Percentiles rank a stretch among this genome's conserved stretches.
phyloP scores from a whole-genome alignment of 2,329 filamentous ascomycete species.

The Cucurbitaria berberidis region DNA sequence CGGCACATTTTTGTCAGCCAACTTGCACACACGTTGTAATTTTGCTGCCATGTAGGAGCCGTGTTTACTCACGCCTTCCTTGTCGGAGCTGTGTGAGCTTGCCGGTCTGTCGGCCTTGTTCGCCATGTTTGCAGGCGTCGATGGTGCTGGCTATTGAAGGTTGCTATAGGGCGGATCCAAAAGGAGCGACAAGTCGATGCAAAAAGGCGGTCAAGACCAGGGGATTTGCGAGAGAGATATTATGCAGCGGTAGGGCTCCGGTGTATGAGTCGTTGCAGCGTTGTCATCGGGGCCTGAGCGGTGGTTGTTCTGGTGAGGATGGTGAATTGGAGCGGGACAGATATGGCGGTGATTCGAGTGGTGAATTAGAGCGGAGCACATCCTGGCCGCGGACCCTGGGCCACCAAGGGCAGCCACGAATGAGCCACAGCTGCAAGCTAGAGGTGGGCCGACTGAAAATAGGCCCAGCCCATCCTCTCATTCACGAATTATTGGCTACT shows the following conservation, averaged over 20 bases:
- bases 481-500: conserved; percentile 1
- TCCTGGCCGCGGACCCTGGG: conserved; percentile 10
- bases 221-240: conserved; percentile 4
- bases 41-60: neutral
- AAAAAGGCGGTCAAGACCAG: conserved; percentile 6
- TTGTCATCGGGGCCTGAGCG: conserved; percentile 3
- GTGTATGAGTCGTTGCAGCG: conserved; percentile 1
- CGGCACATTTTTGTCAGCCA: conserved; percentile 19
- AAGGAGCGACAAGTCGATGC: conserved; percentile 25
- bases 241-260: neutral
- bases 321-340: conserved; percentile 17
- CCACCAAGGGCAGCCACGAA: conserved; percentile 15
- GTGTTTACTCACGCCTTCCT: conserved; percentile 32
- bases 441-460: neutral
- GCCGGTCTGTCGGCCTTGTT: conserved; percentile 30
- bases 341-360: conserved; percentile 18
- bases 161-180: conserved; percentile 14
- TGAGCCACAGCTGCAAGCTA: conserved; percentile 14
- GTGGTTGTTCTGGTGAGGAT: conserved; percentile 6
- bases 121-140: conserved; percentile 25
- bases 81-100: conserved; percentile 43
- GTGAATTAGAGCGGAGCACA: conserved; percentile 22
- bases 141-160: conserved; percentile 15
- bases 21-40: neutral
- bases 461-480: neutral